phyloP scores from a whole-genome alignment of 305 asterid species.

The Fraxinus latifolia region DNA sequence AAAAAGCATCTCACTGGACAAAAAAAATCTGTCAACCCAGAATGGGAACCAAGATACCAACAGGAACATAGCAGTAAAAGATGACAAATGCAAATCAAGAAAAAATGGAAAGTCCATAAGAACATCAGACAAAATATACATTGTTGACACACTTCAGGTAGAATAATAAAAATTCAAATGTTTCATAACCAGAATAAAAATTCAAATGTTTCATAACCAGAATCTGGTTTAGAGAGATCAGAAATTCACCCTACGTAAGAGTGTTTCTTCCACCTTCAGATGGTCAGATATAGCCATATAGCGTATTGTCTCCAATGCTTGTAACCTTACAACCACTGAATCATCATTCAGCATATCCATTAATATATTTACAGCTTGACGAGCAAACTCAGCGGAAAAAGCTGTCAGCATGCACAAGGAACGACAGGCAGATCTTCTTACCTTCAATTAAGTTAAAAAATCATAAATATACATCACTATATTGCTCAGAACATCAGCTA shows the following conservation, averaged over 20 bases:
- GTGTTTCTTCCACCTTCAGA: conserved; percentile 59
- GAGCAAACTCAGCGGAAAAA: conserved; percentile 61
- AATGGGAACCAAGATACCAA: neutral
- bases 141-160: neutral
- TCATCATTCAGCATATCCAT: conserved; percentile 79
- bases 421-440: conserved; percentile 81
- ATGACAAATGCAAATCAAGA: neutral
- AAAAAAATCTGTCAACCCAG: neutral
- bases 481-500: conserved; percentile 20
- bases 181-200: neutral
- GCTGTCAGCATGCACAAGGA: conserved; percentile 59
- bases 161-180: neutral
- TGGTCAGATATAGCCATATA: conserved; percentile 44
- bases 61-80: neutral
- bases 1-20: neutral
- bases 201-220: neutral
- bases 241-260: conserved; percentile 63
- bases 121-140: neutral
- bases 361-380: conserved; percentile 47
- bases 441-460: conserved; percentile 46
- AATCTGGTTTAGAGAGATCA: conserved; percentile 8
- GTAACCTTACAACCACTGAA: conserved; percentile 60
- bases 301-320: conserved; percentile 74
- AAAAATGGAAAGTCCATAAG: neutral
- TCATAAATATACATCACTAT: conserved; percentile 26